Percentiles rank a stretch among this genome's conserved stretches.
phyloP scores from a whole-genome alignment of 2,329 filamentous ascomycete genomes.

The Coleophoma eucalyptorum region DNA sequence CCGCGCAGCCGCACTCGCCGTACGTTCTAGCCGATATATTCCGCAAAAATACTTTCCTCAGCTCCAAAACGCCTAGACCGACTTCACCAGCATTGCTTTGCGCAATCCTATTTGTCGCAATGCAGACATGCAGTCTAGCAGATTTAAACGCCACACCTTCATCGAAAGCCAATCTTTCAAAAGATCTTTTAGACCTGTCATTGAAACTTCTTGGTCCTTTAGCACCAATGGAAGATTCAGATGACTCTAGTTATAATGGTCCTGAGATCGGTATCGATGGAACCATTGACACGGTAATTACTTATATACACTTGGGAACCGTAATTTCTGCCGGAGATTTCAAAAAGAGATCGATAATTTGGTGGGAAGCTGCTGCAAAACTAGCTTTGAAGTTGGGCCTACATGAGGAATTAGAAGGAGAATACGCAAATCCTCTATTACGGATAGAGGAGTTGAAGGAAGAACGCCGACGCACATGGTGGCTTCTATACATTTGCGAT shows the following conservation, averaged over 20 bases:
- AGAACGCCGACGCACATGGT: slow-evolving; percentile 5
- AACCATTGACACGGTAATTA: slow-evolving; percentile 37
- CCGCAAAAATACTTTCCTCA: slow-evolving; percentile 38
- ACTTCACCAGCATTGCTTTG: slow-evolving; percentile 40
- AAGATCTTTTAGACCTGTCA: slow-evolving; percentile 5
- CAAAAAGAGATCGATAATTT: slow-evolving; percentile 43
- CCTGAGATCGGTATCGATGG: not conserved
- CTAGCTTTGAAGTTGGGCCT: slow-evolving; percentile 34
- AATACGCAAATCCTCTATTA: not conserved
- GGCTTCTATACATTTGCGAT: slow-evolving; percentile 4
- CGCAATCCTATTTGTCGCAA: slow-evolving; percentile 43
- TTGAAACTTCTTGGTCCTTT: not conserved
- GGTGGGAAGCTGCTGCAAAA: slow-evolving; percentile 40
- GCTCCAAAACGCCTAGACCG: slow-evolving; percentile 33
- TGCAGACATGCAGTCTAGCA: slow-evolving; percentile 39
- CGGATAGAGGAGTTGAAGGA: not conserved
- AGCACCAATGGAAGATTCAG: not conserved
- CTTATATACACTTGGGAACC: slow-evolving; percentile 39
- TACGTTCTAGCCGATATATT: slow-evolving; percentile 44
- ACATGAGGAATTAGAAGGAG: slow-evolving; percentile 25
- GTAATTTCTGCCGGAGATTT: slow-evolving; percentile 43
- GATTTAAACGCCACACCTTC: slow-evolving; percentile 12
- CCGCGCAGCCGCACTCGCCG: slow-evolving; percentile 40
- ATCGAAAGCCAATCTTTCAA: slow-evolving; percentile 5
- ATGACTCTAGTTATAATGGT: not conserved